Percentiles rank a stretch among this genome's conserved stretches.
These are phyloP conservation scores for Sonneratia alba DNA, from an alignment of 345 rosid species.

Conservation along the genomic window DNA sequence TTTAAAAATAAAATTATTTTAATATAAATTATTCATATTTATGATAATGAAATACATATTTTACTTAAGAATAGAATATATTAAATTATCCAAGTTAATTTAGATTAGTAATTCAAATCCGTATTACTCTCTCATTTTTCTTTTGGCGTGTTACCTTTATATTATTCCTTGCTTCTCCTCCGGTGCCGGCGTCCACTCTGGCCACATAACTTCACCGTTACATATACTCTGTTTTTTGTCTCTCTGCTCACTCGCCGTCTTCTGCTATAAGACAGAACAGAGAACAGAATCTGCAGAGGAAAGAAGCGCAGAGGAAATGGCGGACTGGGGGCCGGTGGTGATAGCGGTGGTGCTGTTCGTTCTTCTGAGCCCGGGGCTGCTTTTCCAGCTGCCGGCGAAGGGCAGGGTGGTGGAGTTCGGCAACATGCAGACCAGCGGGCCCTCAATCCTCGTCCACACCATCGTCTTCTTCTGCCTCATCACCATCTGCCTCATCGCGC, in stretches of 20 bases:
- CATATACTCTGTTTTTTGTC: neutral
- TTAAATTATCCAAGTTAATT: too few relatives aligned
- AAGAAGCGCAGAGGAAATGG: slow-evolving; percentile 36
- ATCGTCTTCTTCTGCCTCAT: slow-evolving; percentile 71
- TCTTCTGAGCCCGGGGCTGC: slow-evolving; percentile 68
- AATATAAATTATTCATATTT: too few relatives aligned
- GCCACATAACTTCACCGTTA: neutral
- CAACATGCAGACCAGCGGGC: slow-evolving; percentile 70
- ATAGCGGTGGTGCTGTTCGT: slow-evolving; percentile 76
- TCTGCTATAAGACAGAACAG: neutral
- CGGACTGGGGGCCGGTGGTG: slow-evolving; percentile 94
- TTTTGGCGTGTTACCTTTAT: too few relatives aligned
- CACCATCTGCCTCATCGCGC: slow-evolving; percentile 64
- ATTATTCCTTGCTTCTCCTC: neutral
- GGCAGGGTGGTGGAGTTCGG: slow-evolving; percentile 57
- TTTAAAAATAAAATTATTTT: too few relatives aligned
- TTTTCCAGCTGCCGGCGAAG: slow-evolving; percentile 79
- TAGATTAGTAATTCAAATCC: too few relatives aligned
- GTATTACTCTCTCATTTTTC: too few relatives aligned
- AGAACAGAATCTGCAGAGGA: slow-evolving; percentile 1
- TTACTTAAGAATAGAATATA: too few relatives aligned
- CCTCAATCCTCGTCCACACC: slow-evolving; percentile 63
- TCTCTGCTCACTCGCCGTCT: neutral
- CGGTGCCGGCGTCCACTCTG: neutral
- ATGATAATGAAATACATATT: too few relatives aligned